A percentile compares a stretch with the other conserved stretches of the same genome.
Conservation (phyloP, 805 yeast species). For the Nakazawaea anatomiae region DNA sequence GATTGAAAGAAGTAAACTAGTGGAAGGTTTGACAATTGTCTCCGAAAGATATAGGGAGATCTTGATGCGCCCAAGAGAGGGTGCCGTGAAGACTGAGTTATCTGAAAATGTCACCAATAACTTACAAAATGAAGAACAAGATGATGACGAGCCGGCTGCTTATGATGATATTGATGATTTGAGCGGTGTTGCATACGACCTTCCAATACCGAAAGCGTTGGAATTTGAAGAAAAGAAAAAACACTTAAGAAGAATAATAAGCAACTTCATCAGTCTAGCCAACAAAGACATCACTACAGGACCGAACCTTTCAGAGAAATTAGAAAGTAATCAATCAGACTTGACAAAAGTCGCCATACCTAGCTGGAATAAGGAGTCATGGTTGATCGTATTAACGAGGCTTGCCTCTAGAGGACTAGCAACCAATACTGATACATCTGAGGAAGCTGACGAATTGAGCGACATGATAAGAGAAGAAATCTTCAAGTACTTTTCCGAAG, state of each 20-base stretch:
- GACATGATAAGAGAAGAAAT: slow-evolving; percentile 63
- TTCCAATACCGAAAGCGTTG: slow-evolving; percentile 55
- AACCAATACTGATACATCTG: background rate
- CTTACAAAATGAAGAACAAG: slow-evolving; percentile 16
- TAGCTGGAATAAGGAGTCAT: slow-evolving; percentile 56
- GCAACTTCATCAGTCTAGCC: slow-evolving; percentile 50
- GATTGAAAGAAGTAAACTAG: slow-evolving; percentile 45
- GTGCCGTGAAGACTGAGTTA: slow-evolving; percentile 17
- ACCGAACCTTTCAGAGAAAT: slow-evolving; percentile 14
- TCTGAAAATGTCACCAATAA: slow-evolving; percentile 12
- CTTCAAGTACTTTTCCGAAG: slow-evolving; percentile 65
- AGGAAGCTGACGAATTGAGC: slow-evolving; percentile 28
- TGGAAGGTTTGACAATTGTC: slow-evolving; percentile 65
- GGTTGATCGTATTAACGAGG: slow-evolving; percentile 72
- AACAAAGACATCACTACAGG: slow-evolving; percentile 20
- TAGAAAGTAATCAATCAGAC: slow-evolving; percentile 28
- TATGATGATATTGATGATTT: slow-evolving; percentile 21
- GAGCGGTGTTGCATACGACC: slow-evolving; percentile 28
- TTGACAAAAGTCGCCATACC: slow-evolving; percentile 53
- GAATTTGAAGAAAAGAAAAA: slow-evolving; percentile 48
- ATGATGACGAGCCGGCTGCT: slow-evolving; percentile 19
- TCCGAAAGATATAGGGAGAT: slow-evolving; percentile 56
- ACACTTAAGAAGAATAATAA: slow-evolving; percentile 52
- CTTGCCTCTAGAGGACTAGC: slow-evolving; percentile 75
- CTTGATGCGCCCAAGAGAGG: slow-evolving; percentile 19